Conservation (phyloP, 306 rosid genomes). For the Dryas alaskensis region DNA sequence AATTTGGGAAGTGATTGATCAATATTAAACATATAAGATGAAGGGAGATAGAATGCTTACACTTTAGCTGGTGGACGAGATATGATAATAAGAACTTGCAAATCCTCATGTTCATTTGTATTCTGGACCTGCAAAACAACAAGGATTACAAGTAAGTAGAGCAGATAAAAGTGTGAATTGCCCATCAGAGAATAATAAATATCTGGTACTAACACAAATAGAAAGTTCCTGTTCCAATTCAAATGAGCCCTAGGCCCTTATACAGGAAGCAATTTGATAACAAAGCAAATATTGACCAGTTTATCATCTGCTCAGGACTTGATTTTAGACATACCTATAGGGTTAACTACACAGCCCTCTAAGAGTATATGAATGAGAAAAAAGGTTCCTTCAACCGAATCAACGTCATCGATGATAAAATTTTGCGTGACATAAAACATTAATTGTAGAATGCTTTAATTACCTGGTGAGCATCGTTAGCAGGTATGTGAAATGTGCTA, state of each 20-base stretch:
- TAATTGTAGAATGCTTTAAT: slow-evolving; percentile 21
- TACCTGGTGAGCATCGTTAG: slow-evolving; percentile 94
- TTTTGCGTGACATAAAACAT: slow-evolving; percentile 18
- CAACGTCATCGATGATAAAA: neutral
- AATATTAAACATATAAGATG: slow-evolving; percentile 21
- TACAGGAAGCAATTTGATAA: neutral
- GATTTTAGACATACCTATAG: neutral
- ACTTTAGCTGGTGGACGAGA: slow-evolving; percentile 89
- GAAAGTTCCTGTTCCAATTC: neutral
- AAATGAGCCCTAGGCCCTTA: neutral
- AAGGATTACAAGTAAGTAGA: slow-evolving; percentile 19
- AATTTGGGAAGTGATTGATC: neutral
- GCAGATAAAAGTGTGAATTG: slow-evolving; percentile 6
- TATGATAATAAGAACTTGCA: slow-evolving; percentile 71
- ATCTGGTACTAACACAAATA: neutral
- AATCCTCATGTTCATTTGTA: slow-evolving; percentile 69
- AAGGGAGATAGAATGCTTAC: slow-evolving; percentile 47
- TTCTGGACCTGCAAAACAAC: slow-evolving; percentile 67
- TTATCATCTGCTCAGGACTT: neutral
- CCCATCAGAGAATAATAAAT: neutral
- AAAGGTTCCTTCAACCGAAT: neutral
- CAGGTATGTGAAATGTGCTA: slow-evolving; percentile 71
- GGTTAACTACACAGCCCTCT: neutral
- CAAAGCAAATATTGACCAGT: neutral
- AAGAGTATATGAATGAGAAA: neutral